Evolutionary conservation across 257 asterid genomes (phyloP).

Genomic region (Nicotiana noctiflora): DNA sequence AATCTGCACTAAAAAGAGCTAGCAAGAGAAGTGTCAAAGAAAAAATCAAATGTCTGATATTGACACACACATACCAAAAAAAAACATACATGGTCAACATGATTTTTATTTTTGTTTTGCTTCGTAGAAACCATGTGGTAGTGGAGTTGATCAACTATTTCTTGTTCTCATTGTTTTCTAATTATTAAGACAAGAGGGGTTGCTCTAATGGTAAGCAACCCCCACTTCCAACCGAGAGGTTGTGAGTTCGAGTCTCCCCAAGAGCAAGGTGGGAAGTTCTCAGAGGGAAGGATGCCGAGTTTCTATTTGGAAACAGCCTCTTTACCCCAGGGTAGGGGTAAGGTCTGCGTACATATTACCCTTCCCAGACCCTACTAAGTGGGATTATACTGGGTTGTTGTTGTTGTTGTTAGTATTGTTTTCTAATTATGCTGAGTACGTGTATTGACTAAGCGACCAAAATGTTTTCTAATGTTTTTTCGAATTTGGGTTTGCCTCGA

Average conservation of each 20-base stretch:
- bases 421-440: neutral
- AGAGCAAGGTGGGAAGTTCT: too few species aligned
- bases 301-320: too few species aligned
- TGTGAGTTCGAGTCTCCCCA: too few species aligned
- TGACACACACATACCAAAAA: neutral
- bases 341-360: too few species aligned
- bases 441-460: neutral
- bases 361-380: too few species aligned
- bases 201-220: too few species aligned
- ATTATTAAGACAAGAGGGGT: too few species aligned
- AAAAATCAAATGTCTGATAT: neutral
- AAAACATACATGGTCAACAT: constrained; percentile 4
- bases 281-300: too few species aligned
- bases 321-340: too few species aligned
- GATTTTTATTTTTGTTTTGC: neutral
- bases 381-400: too few species aligned
- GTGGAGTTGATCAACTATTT: neutral
- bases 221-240: too few species aligned
- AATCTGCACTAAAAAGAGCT: neutral
- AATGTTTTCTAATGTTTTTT: neutral
- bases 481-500: neutral
- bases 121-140: neutral
- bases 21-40: neutral
- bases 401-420: too few species aligned
- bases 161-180: neutral